Percentiles rank a stretch among this genome's conserved stretches.
phyloP scores from a whole-genome alignment of 192 early-diverging fungal species.

The Thoreauomyces humboldtii region DNA sequence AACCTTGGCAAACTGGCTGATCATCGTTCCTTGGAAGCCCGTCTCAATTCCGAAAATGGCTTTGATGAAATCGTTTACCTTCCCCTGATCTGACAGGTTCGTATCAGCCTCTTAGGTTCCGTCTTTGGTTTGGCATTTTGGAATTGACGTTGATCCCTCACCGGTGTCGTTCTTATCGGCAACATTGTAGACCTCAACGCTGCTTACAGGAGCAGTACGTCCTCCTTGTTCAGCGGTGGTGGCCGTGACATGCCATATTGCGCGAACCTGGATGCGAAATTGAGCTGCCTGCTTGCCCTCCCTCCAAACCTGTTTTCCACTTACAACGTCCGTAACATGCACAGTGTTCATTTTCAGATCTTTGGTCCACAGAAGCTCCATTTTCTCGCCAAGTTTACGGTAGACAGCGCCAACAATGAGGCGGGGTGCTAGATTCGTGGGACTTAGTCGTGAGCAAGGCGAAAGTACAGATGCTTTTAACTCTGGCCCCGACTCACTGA shows the following conservation, averaged over 20 bases:
- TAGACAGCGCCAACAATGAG: constrained; percentile 92
- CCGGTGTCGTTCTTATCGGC: constrained; percentile 85
- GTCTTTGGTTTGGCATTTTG: no score
- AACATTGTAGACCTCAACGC: constrained; percentile 73
- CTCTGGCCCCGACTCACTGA: constrained; percentile 51
- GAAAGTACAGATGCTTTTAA: constrained; percentile 12
- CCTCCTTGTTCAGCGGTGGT: constrained; percentile 49
- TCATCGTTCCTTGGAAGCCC: constrained; percentile 75
- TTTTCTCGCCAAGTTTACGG: constrained; percentile 72
- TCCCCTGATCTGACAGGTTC: constrained; percentile 69
- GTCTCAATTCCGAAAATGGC: constrained; percentile 79
- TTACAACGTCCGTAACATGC: constrained; percentile 81
- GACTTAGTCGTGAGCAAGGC: no score
- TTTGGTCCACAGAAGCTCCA: constrained; percentile 93
- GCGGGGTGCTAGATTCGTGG: constrained; percentile 85
- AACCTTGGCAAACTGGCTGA: constrained; percentile 79
- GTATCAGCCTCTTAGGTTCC: no score
- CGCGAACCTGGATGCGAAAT: constrained; percentile 34
- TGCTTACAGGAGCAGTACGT: constrained; percentile 37
- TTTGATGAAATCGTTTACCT: constrained; percentile 68
- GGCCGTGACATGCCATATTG: constrained; percentile 50
- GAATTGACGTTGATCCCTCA: constrained; percentile 23
- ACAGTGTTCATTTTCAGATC: constrained; percentile 92
- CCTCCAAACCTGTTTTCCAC: no score
- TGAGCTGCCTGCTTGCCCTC: no score